These are phyloP conservation scores for Phyllosticta citribraziliensis DNA, from an alignment of 2,329 filamentous ascomycete genomes.

Conservation along the genomic window DNA sequence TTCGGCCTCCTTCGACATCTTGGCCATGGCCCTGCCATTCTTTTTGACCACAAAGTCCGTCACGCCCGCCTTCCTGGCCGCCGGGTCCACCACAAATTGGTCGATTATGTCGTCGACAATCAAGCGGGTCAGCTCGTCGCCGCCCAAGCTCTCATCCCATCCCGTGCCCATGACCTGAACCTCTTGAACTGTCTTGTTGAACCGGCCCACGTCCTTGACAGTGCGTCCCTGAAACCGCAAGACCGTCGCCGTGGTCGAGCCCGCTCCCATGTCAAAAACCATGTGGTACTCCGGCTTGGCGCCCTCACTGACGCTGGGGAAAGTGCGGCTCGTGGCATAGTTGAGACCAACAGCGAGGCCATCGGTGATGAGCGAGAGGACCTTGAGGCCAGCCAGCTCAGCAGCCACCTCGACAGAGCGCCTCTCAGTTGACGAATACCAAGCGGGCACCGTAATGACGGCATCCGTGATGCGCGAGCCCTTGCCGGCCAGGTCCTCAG, in stretches of 20 bases:
- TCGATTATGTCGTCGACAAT: conserved; percentile 83
- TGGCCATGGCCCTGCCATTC: conserved; percentile 78
- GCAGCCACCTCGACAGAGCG: conserved; percentile 76
- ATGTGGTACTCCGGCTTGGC: conserved; percentile 84
- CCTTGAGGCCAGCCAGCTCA: conserved; percentile 76
- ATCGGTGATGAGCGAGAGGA: conserved; percentile 78
- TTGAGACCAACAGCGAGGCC: conserved; percentile 88
- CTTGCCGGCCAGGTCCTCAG: conserved; percentile 70
- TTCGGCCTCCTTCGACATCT: conserved; percentile 88
- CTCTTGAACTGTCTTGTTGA: conserved; percentile 95
- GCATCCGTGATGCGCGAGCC: conserved; percentile 65
- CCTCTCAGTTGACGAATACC: conserved; percentile 86
- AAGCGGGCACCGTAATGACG: conserved; percentile 82
- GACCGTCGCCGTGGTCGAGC: conserved; percentile 82
- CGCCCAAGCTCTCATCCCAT: conserved; percentile 84
- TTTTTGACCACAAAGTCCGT: conserved; percentile 53
- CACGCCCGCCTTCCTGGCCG: conserved; percentile 54
- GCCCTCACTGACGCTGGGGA: conserved; percentile 73
- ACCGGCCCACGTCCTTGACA: conserved; percentile 85
- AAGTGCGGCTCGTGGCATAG: conserved; percentile 85
- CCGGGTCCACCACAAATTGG: conserved; percentile 59
- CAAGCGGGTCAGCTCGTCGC: conserved; percentile 77
- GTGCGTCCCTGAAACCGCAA: conserved; percentile 80
- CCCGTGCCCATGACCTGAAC: conserved; percentile 78
- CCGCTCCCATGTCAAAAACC: conserved; percentile 96